Percentiles rank a stretch among this genome's conserved stretches.
These are phyloP conservation scores for Penicillium dipodomyicola DNA, from an alignment of 495 filamentous ascomycete genomes.

Conservation along the genomic window DNA sequence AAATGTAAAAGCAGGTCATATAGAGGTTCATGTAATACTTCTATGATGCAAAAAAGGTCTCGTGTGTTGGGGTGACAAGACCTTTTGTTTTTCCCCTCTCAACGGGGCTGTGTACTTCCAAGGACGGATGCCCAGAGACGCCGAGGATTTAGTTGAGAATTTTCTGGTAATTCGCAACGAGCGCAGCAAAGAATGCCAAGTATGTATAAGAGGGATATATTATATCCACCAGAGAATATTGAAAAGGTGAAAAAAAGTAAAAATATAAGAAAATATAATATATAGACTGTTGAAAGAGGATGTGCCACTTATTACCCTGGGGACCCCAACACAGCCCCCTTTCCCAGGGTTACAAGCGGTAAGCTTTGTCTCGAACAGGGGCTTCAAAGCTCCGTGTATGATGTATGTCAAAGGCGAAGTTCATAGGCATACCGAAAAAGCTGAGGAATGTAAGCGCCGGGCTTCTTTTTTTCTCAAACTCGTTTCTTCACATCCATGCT, in stretches of 20 bases:
- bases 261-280: neutral
- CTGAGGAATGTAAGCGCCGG: conserved; percentile 14
- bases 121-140: conserved; percentile 9
- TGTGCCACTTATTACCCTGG: neutral
- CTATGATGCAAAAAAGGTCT: neutral
- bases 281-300: neutral
- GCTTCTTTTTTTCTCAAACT: conserved; percentile 4
- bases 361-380: neutral
- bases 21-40: neutral
- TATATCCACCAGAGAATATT: neutral
- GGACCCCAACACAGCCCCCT: conserved; percentile 6
- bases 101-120: conserved; percentile 9
- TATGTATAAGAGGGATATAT: neutral
- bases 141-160: neutral
- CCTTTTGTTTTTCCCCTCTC: neutral
- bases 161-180: conserved; percentile 3
- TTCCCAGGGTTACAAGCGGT: neutral
- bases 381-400: neutral
- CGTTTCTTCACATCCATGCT: neutral
- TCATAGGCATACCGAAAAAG: neutral
- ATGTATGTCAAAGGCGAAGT: neutral
- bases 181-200: conserved; percentile 1
- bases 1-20: neutral
- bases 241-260: neutral
- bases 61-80: neutral